Base-by-base conservation (phyloP, 2,329 filamentous ascomycete genomes). In the Hypoxylon sp. region DNA sequence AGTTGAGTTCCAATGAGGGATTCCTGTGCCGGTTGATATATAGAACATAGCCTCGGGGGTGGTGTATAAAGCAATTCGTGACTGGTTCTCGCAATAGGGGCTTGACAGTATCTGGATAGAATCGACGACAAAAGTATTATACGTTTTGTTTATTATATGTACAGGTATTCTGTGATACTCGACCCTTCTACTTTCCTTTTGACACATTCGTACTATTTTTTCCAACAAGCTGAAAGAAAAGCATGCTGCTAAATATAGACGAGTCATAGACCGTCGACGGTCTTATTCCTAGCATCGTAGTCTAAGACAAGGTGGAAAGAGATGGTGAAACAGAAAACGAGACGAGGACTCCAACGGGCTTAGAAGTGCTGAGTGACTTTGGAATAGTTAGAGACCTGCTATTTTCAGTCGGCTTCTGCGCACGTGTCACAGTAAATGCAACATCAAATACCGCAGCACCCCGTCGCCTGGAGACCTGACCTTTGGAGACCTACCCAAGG, bases 31-130 rank as follows among this genome's bases (percentile, higher is more conserved):
- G 26, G 27, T 58, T 62, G 40, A 27, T 54, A 29, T 64, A 55
- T 40, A 54, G 49, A 57, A 57, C 59, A 64, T 64, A 62, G 55
- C 61, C 55, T 56, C 46, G 46, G 49, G 21, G 46, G 46, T 18
- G 56, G 58, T 64, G 62, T 46, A 62, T 62, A 64, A 48, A 46
- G n/a, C 48, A 50, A 49, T 43, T 48, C 27, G 20, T 38, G 35
- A 24, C 45, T 55, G 11, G 48, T 54, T 40, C 15, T 31, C 15
- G 21, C 15, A 56, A 47, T 4, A n/a, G 13, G 18, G 37, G 4
- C 46, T 40, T 42, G 21, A 9, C 50, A 15, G 37, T 35, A 11
- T 40, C 20, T 42, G 13, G 4, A 50, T 13, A 45, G 13, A 9
- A 21, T 26, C 35, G 43, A 50, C 38, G 29, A 31, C 10, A 33